Percentiles rank a stretch among this genome's conserved stretches.
Evolutionary conservation across 345 rosid genomes (phyloP).

Genomic region (Citropsis articulata): DNA sequence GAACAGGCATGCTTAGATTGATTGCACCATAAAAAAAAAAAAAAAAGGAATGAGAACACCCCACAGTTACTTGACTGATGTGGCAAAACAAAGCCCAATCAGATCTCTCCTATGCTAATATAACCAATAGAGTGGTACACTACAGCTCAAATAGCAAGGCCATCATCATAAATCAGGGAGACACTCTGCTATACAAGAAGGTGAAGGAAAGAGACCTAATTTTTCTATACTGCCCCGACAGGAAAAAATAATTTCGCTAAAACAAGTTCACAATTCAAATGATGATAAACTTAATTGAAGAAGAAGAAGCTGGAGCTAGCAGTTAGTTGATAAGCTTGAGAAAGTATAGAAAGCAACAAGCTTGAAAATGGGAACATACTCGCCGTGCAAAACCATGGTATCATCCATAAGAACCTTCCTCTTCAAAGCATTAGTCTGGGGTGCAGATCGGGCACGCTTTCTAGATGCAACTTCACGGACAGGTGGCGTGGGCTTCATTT

Average conservation of each 20-base stretch:
- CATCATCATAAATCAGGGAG: not conserved
- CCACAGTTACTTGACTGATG: not conserved
- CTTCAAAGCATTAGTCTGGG: constrained; percentile 60
- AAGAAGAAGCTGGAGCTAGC: not conserved
- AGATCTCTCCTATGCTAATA: not conserved
- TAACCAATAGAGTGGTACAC: not conserved
- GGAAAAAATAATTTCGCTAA: not conserved
- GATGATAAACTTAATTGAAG: not conserved
- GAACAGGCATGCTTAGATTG: no score
- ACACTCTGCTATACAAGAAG: not conserved
- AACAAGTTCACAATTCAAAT: not conserved
- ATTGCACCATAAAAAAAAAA: no score
- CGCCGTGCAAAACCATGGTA: constrained; percentile 93
- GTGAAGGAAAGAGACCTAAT: not conserved
- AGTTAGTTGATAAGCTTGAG: not conserved
- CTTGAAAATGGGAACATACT: constrained; percentile 55
- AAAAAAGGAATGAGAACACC: not conserved
- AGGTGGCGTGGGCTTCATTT: constrained; percentile 74
- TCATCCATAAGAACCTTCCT: constrained; percentile 97
- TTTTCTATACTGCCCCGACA: not conserved
- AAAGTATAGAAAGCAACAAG: not conserved
- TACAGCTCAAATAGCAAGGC: not conserved
- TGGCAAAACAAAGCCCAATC: not conserved
- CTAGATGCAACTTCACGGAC: constrained; percentile 53
- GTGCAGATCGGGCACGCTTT: constrained; percentile 60